Base-by-base conservation (phyloP, 192 early-diverging fungal species). In the Rhizophagus prolifer region DNA sequence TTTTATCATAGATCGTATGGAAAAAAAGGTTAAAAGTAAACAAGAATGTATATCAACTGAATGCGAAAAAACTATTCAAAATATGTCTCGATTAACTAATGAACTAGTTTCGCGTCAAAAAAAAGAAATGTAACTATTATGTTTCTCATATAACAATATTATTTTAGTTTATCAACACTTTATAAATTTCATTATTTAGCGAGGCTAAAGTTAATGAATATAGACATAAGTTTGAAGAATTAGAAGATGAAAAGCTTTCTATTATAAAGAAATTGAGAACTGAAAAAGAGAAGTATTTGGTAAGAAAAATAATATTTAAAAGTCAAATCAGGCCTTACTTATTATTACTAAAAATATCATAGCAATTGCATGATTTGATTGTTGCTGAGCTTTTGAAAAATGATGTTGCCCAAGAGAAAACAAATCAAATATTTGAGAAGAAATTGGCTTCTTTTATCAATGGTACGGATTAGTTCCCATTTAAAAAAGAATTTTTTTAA, bases 231-330 rank as follows among this genome's bases (percentile, higher is more conserved):
- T 26, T 30, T 19, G 70, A 72, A 59, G 70, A 72, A 72, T 58
- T 72, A 26, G 70, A 72, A 19, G 28, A 72, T 19, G 70, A 72
- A 28, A 41, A 30, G 25, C 26, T 72, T 25, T 13, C 23, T 31
- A 72, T 72, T 31, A 16, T 72, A 23, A 72, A 72, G 58, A 72
- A 72, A 58, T 58, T 72, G 50, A 72, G 26, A 72, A 59, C 50
- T 41, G 70, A 72, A 28, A 50, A 59, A 30, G 26, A 14, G 8
- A 50, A 72, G 58, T 72, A 72, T 58, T 58, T 72, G 70, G 70
- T 72, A 72, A 38, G 10, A 9, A 44, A 36, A 10, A 44, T n/a
- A 38, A 16, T 30, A n/a, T 50, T 70, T 31, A 31, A 65, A 65
- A 9, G 25, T 23, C 38, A 46, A 9, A 23, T 46, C 4, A 8